Base-by-base conservation (phyloP, 2,329 filamentous ascomycete species). In the Penicillium freii region DNA sequence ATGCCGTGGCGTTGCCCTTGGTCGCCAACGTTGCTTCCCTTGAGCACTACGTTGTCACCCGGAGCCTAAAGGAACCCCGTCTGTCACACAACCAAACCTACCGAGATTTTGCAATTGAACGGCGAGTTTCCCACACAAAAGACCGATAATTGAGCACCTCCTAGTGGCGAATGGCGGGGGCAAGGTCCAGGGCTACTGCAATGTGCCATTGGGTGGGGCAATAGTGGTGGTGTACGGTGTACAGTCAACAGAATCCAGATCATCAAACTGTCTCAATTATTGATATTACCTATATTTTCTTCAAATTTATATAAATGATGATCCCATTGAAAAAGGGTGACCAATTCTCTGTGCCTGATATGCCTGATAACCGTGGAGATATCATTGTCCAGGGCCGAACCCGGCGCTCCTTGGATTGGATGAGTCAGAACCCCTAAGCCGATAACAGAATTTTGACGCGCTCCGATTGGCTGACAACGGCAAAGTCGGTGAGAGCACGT, bases 401-500 rank as follows among this genome's bases (percentile, higher is more conserved):
- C n/a, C 17, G 40, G 42, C 39, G 13, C 3, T 19, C n/a, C 36
- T 19, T 10, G n/a, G 36, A 29, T 25, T 34, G 31, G 39, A 36
- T 52, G 39, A 51, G 54, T 53, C 54, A 44, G 31, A 46, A n/a
- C 25, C 4, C 46, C 40, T 29, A 38, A 47, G 23, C 64, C 64
- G 63, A 63, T 66, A 59, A 52, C 62, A 62, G 56, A 62, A 58
- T 63, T 63, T 11, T 23, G 39, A 46, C 19, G 13, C 4, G 19
- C 45, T 49, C 43, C 69, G 62, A 73, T 73, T 73, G 70, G 71
- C 51, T 39, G 19, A 17, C 3, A 31, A 23, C 15, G 47, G 48
- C 56, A 51, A 49, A 64, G 64, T 69, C 67, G 68, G 70, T 71
- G 68, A 66, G 57, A 29, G 43, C 53, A 72, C 71, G 69, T 72